Evolutionary conservation across 2,329 filamentous ascomycete species (phyloP), one percentile per base, ranked within the genome.

Genomic region (Cytospora piceae): DNA sequence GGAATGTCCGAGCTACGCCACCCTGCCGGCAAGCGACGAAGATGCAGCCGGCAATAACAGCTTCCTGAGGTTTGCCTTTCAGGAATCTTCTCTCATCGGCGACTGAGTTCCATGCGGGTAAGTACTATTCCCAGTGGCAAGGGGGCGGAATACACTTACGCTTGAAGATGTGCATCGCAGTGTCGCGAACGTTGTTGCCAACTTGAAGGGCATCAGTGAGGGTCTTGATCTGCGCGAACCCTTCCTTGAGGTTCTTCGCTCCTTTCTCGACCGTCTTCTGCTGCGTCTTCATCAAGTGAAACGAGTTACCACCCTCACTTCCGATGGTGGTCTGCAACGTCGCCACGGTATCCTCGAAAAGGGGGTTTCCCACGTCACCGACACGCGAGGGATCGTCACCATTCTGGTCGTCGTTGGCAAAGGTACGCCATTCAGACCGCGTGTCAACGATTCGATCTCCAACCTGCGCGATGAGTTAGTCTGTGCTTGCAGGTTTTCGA

Each of bases 381-480:
- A 99, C 94, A 93, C 95, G 95, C 66, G 93, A 97, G 5, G 96
- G 95, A 71, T 99, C 95, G 72, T 98, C 96, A 74, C 92, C 94
- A 74, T 92, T 93, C 77, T 97, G 93, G 76, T 99, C 96, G 74
- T 99, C 95, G 76, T 98, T 98, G 75, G 94, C 93, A 80, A 99
- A 99, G 0, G 95, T 99, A 76, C 95, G 92, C 95, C 95, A 99
- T 81, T 99, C 95, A 57, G 93, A 97, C 69, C 96, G 91, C 68
- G 92, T 96, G 76, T 99, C 96, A 74, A 99, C 94, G 76, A 95
- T 93, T 70, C 93, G 90, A 74, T 94, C 91, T 67, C 91, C 91
- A 34, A 99, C 66, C 66, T 67, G 56, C 22, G 20, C n/a, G 7
- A 12, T 22, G 17, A 3, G 14, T 59, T 24, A 61, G 63, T 46